phyloP scores from a whole-genome alignment of 768 basidiomycete species.

The Leccinum longicurvipes region DNA sequence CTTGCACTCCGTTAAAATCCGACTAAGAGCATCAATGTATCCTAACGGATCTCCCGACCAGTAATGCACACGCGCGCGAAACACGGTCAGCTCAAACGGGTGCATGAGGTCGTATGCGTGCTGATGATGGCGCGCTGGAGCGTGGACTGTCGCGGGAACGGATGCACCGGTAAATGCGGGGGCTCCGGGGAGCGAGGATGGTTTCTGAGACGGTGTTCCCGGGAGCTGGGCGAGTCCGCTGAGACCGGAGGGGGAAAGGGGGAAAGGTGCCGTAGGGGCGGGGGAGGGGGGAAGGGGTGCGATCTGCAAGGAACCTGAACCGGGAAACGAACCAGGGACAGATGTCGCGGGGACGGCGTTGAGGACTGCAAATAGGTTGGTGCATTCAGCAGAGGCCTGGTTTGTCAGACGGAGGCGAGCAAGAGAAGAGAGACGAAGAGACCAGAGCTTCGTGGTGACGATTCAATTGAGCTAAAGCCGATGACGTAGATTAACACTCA shows the following conservation, averaged over 20 bases:
- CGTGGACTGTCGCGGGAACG: not conserved
- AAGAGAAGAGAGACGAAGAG: constrained; percentile 73
- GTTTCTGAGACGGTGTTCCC: constrained; percentile 22
- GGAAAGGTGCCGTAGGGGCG: not conserved
- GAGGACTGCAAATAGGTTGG: constrained; percentile 72
- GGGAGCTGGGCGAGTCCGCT: constrained; percentile 20
- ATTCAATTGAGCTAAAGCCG: not conserved
- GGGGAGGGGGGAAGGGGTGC: constrained; percentile 36
- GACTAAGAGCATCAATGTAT: constrained; percentile 70
- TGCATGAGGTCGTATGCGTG: constrained; percentile 15
- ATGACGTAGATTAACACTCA: constrained; percentile 35
- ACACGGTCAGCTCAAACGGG: constrained; percentile 58
- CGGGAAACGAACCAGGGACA: constrained; percentile 55
- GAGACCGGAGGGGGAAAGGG: constrained; percentile 25
- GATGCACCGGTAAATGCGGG: not conserved
- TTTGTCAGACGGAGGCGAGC: constrained; percentile 82
- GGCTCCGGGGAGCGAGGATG: constrained; percentile 2
- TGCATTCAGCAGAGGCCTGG: constrained; percentile 82
- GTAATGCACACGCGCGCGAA: constrained; percentile 71
- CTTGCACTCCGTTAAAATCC: constrained; percentile 62
- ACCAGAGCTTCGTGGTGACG: constrained; percentile 62
- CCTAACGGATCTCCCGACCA: constrained; percentile 81
- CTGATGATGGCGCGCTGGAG: constrained; percentile 23
- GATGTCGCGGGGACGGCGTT: constrained; percentile 52
- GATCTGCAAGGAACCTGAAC: constrained; percentile 9